Conservation (phyloP, 129 eudicot species). For the Centella asiatica region DNA sequence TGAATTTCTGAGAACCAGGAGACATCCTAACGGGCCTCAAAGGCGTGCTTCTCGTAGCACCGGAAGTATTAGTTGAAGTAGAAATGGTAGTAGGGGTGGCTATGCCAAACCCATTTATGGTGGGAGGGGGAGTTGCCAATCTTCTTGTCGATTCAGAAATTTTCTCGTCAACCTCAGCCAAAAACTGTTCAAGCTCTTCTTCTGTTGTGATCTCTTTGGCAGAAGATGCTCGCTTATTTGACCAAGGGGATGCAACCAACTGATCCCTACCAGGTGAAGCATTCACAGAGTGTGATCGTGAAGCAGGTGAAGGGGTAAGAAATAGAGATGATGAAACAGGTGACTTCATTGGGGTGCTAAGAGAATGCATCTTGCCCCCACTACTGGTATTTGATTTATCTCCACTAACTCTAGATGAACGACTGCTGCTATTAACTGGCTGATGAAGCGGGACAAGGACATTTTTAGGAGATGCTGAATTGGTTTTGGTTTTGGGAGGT, state of each 20-base stretch:
- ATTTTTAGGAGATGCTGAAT: constrained; percentile 44
- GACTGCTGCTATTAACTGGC: constrained; percentile 30
- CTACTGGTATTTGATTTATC: constrained; percentile 40
- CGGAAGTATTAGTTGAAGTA: constrained; percentile 53
- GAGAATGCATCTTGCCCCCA: constrained; percentile 43
- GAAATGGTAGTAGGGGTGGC: constrained; percentile 58
- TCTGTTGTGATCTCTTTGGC: constrained; percentile 70
- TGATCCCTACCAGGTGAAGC: constrained; percentile 53
- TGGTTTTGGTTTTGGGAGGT: constrained; percentile 48
- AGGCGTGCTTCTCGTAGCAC: constrained; percentile 85
- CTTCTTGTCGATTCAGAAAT: constrained; percentile 72
- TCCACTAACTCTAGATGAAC: constrained; percentile 34
- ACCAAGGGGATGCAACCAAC: constrained; percentile 68
- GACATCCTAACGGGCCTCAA: constrained; percentile 96
- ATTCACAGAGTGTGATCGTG: constrained; percentile 47
- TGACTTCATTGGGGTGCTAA: constrained; percentile 56
- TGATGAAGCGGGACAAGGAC: constrained; percentile 76
- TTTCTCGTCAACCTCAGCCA: constrained; percentile 81
- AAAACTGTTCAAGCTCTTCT: constrained; percentile 61
- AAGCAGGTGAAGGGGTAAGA: constrained; percentile 43
- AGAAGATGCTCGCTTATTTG: constrained; percentile 54
- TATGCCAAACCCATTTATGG: constrained; percentile 49
- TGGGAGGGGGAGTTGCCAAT: constrained; percentile 81
- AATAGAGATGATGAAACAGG: constrained; percentile 66
- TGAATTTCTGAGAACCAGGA: constrained; percentile 88